These are phyloP conservation scores for Fusarium algeriense DNA, from an alignment of 2,329 filamentous ascomycete species.

Conservation along the genomic window DNA sequence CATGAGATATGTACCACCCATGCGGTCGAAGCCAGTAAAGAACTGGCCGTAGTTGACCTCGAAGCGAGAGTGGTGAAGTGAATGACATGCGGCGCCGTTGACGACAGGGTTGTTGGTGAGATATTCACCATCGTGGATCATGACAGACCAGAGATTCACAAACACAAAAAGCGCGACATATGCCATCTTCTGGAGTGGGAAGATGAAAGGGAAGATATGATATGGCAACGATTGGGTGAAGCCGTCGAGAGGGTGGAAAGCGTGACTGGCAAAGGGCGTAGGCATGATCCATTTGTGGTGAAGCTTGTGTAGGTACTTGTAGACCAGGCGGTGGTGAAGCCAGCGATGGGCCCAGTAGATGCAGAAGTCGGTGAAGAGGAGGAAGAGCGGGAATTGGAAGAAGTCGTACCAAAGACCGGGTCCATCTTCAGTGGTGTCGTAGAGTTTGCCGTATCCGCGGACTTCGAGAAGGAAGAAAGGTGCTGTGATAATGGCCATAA, in stretches of 20 bases:
- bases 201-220: conserved; percentile 92
- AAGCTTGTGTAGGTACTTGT: conserved; percentile 93
- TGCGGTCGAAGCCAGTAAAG: conserved; percentile 89
- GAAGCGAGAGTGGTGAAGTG: conserved; percentile 73
- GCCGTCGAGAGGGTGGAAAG: conserved; percentile 95
- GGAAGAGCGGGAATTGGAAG: conserved; percentile 87
- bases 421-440: conserved; percentile 81
- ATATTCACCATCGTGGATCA: conserved; percentile 97
- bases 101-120: conserved; percentile 89
- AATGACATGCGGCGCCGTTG: conserved; percentile 94
- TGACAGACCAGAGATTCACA: conserved; percentile 96
- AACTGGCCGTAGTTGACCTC: conserved; percentile 90
- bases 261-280: conserved; percentile 90
- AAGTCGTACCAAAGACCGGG: conserved; percentile 83
- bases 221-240: conserved; percentile 91
- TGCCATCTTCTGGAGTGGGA: conserved; percentile 91
- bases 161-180: conserved; percentile 89
- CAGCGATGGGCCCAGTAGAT: conserved; percentile 94
- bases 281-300: conserved; percentile 99
- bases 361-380: conserved; percentile 87
- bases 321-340: conserved; percentile 80
- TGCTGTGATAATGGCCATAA: conserved; percentile 85
- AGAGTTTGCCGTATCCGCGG: conserved; percentile 86
- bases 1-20: conserved; percentile 87
- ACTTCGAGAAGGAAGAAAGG: conserved; percentile 87